A percentile compares a stretch with the other conserved stretches of the same genome.
Conservation (phyloP, 2,329 filamentous ascomycete genomes). For the Fusarium sarcochroum region DNA sequence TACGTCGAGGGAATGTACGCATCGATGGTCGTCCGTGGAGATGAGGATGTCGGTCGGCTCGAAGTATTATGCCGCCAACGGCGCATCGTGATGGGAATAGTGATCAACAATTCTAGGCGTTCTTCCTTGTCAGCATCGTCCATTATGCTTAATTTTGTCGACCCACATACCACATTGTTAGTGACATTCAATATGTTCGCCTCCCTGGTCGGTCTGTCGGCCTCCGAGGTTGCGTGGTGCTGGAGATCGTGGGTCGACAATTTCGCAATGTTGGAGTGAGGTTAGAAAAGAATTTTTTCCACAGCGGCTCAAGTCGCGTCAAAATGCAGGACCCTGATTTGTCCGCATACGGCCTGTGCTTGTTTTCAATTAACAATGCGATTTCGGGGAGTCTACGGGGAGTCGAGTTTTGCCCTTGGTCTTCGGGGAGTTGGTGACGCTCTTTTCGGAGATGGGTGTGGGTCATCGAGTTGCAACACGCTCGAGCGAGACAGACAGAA, state of each 20-base stretch:
- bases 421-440: constrained; percentile 32
- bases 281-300: constrained; percentile 23
- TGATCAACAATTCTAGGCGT: constrained; percentile 17
- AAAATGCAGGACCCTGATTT: constrained; percentile 21
- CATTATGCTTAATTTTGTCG: constrained; percentile 38
- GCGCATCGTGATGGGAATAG: neutral
- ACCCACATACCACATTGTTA: constrained; percentile 32
- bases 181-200: constrained; percentile 2
- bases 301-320: constrained; percentile 11
- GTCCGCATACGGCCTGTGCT: constrained; percentile 13
- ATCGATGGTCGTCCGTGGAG: constrained; percentile 4
- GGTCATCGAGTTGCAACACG: neutral
- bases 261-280: constrained; percentile 11
- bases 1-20: constrained; percentile 18
- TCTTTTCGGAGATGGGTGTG: constrained; percentile 6
- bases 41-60: neutral
- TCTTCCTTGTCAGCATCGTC: constrained; percentile 22
- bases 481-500: neutral
- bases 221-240: constrained; percentile 6
- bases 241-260: constrained; percentile 5
- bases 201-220: constrained; percentile 7
- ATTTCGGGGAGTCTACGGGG: constrained; percentile 37
- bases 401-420: neutral
- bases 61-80: neutral
- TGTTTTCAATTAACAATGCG: constrained; percentile 8